Conservation (phyloP, 345 rosid genomes). For the Salix caprea region DNA sequence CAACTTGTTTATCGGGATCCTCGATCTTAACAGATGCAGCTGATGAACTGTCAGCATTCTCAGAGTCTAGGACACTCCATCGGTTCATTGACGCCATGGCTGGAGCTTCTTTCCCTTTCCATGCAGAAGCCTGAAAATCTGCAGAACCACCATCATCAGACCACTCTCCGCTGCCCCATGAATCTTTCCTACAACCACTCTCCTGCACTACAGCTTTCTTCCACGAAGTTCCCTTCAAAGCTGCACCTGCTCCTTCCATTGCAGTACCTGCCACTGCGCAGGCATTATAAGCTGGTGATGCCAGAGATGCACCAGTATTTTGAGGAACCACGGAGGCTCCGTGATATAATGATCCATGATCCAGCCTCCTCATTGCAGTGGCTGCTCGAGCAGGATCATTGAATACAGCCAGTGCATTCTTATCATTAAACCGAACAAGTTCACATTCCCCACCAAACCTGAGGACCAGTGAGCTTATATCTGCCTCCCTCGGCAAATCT, state of each 20-base stretch:
- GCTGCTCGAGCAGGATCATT: slow-evolving; percentile 93
- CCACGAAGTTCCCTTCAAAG: slow-evolving; percentile 66
- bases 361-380: slow-evolving; percentile 96
- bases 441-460: slow-evolving; percentile 98
- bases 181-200: slow-evolving; percentile 46
- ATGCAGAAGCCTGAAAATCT: slow-evolving; percentile 38
- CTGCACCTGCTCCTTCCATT: slow-evolving; percentile 29
- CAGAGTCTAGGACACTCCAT: slow-evolving; percentile 64
- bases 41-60: slow-evolving; percentile 32
- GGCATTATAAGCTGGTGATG: slow-evolving; percentile 39
- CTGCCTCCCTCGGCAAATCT: slow-evolving; percentile 86
- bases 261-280: slow-evolving; percentile 52
- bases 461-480: slow-evolving; percentile 71
- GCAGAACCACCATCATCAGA: slow-evolving; percentile 34
- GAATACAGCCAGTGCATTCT: slow-evolving; percentile 87
- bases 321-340: slow-evolving; percentile 64
- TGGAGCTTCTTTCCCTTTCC: slow-evolving; percentile 54
- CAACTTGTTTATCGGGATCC: slow-evolving; percentile 18
- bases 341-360: slow-evolving; percentile 71
- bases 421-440: slow-evolving; percentile 88
- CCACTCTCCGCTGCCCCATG: slow-evolving; percentile 62
- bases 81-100: slow-evolving; percentile 51
- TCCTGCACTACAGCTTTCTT: slow-evolving; percentile 75
- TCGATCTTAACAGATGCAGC: slow-evolving; percentile 22
- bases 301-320: slow-evolving; percentile 28